These are phyloP conservation scores for Ganoderma sinense DNA, from an alignment of 1,284 basidiomycete genomes.

Conservation along the genomic window DNA sequence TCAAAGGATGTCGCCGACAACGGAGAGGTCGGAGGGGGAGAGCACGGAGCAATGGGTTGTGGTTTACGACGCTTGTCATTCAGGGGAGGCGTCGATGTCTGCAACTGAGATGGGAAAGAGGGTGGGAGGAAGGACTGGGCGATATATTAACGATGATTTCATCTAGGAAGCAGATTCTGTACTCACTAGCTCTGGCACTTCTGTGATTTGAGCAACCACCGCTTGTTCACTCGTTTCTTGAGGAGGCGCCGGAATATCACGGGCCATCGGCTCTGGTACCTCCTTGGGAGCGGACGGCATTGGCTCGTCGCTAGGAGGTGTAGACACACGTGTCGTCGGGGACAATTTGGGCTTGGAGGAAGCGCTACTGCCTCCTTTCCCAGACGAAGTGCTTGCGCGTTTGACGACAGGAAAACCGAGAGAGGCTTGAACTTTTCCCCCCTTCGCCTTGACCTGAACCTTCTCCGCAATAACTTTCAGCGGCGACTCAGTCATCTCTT, in stretches of 20 bases:
- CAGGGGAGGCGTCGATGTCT: conserved; percentile 46
- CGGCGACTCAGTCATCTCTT: conserved; percentile 3
- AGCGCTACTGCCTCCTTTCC: conserved; percentile 19
- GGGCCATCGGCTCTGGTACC: neutral
- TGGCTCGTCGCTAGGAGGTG: conserved; percentile 8
- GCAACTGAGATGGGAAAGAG: conserved; percentile 47
- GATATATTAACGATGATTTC: conserved; percentile 19
- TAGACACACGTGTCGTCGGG: conserved; percentile 13
- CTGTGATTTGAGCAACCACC: conserved; percentile 24
- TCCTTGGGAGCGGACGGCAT: conserved; percentile 1
- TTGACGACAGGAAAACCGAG: conserved; percentile 31
- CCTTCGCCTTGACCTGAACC: conserved; percentile 23
- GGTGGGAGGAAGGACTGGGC: conserved; percentile 43
- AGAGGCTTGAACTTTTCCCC: conserved; percentile 25
- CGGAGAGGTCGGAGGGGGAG: conserved; percentile 35
- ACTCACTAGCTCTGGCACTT: conserved; percentile 40
- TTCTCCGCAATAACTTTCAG: conserved; percentile 18
- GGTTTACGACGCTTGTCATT: conserved; percentile 37
- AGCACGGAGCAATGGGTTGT: conserved; percentile 38
- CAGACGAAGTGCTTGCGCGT: conserved; percentile 24
- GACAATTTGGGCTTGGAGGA: conserved; percentile 15
- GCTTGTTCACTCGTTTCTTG: neutral
- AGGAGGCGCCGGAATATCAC: neutral
- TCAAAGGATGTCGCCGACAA: conserved; percentile 30
- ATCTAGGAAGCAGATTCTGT: conserved; percentile 38